Evolutionary conservation across 164 flowering plant genomes (phyloP).

Genomic region (Brasenia schreberi): DNA sequence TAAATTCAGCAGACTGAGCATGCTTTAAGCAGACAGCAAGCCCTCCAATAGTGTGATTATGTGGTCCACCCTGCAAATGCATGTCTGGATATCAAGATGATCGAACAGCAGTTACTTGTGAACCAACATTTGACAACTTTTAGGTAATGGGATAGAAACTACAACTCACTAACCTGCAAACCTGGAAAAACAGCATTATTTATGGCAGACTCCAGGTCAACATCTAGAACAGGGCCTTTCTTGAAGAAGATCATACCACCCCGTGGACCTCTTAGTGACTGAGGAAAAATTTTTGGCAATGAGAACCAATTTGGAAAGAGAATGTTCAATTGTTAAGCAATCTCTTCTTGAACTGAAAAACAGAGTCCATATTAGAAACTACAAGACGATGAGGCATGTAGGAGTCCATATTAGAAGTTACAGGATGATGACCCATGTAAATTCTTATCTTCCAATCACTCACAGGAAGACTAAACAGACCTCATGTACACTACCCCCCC

Average conservation of each 20-base stretch:
- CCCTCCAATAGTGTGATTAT: conserved; percentile 92
- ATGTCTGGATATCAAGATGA: neutral
- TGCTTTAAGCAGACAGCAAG: conserved; percentile 60
- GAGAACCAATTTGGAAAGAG: neutral
- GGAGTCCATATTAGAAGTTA: no score
- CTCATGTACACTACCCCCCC: no score
- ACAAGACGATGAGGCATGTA: no score
- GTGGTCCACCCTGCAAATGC: conserved; percentile 81
- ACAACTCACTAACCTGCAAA: conserved; percentile 47
- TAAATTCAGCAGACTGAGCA: conserved; percentile 62
- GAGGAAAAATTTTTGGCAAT: neutral
- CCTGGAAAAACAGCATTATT: conserved; percentile 95
- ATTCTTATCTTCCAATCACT: no score
- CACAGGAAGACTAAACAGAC: no score
- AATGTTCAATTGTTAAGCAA: neutral
- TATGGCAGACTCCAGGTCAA: conserved; percentile 74
- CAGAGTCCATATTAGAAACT: neutral
- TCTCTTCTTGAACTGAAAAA: neutral
- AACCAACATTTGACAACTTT: neutral
- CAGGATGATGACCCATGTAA: no score
- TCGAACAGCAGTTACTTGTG: neutral
- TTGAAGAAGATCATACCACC: conserved; percentile 74
- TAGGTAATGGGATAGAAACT: neutral
- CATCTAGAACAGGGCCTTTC: conserved; percentile 74
- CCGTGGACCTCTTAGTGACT: conserved; percentile 70